phyloP scores from a whole-genome alignment of 2,329 filamentous ascomycete species.

The Blastomyces gilchristii region DNA sequence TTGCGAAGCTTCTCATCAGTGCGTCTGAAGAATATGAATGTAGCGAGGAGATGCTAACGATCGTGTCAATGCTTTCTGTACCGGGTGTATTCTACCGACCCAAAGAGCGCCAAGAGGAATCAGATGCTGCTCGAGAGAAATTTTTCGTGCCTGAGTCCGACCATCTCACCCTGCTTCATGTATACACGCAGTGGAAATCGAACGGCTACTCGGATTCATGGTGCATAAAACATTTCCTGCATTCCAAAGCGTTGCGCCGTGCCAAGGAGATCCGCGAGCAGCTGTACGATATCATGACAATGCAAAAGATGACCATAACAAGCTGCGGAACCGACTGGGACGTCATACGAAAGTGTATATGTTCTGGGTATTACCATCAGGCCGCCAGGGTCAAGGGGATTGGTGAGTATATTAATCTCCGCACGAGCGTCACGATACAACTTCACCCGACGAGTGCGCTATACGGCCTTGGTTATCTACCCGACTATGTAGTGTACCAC shows the following conservation, averaged over 20 bases:
- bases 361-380: constrained; percentile 96
- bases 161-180: constrained; percentile 88
- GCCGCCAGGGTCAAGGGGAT: constrained; percentile 92
- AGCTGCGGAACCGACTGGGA: constrained; percentile 98
- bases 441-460: constrained; percentile 88
- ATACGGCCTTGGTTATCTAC: constrained; percentile 84
- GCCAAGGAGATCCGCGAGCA: constrained; percentile 94
- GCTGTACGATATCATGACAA: constrained; percentile 83
- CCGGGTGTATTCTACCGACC: constrained; percentile 95
- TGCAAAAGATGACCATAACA: constrained; percentile 77
- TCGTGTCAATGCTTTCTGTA: constrained; percentile 95
- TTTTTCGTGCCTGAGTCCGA: constrained; percentile 98
- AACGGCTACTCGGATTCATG: constrained; percentile 85
- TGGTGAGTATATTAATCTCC: constrained; percentile 92
- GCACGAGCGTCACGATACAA: constrained; percentile 87
- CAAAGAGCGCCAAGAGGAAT: constrained; percentile 93
- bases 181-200: constrained; percentile 88
- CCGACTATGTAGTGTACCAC: constrained; percentile 96
- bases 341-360: constrained; percentile 88
- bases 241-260: constrained; percentile 83
- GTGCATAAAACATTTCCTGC: constrained; percentile 88
- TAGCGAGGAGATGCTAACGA: constrained; percentile 95
- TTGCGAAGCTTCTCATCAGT: constrained; percentile 90
- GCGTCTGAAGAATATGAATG: constrained; percentile 81
- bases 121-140: constrained; percentile 88